These are phyloP conservation scores for Clonostachys sp. DNA, from an alignment of 2,329 filamentous ascomycete species.

Conservation along the genomic window DNA sequence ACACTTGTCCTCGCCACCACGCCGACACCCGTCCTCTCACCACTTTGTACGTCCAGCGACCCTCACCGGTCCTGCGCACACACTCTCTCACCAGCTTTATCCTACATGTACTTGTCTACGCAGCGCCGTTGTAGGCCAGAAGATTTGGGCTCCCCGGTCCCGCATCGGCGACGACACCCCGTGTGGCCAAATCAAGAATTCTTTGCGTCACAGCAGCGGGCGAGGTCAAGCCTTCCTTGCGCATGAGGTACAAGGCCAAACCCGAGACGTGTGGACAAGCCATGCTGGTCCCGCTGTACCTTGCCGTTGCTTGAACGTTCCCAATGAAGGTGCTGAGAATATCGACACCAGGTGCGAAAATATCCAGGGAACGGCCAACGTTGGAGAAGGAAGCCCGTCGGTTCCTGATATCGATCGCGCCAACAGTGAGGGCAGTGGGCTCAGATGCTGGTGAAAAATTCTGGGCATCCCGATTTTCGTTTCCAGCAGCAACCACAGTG, in stretches of 20 bases:
- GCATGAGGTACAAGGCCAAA: slow-evolving; percentile 36
- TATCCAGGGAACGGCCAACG: slow-evolving; percentile 40
- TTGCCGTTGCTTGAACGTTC: slow-evolving; percentile 33
- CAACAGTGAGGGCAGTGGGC: slow-evolving; percentile 46
- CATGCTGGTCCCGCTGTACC: slow-evolving; percentile 59
- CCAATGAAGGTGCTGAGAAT: slow-evolving; percentile 44
- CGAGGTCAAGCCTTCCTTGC: slow-evolving; percentile 30
- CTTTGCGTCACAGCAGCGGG: slow-evolving; percentile 25
- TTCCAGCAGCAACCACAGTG: slow-evolving; percentile 51
- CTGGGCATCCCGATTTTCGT: slow-evolving; percentile 29
- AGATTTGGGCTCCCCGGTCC: slow-evolving; percentile 37
- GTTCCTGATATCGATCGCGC: slow-evolving; percentile 35
- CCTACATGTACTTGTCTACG: slow-evolving; percentile 35
- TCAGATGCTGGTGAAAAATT: slow-evolving; percentile 42
- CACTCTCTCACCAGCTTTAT: slow-evolving; percentile 20
- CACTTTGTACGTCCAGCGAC: too few relatives aligned
- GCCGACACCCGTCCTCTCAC: too few relatives aligned
- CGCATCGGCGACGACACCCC: slow-evolving; percentile 30
- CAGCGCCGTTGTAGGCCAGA: slow-evolving; percentile 43
- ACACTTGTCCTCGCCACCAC: too few relatives aligned
- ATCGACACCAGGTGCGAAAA: slow-evolving; percentile 44
- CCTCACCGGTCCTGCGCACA: too few relatives aligned
- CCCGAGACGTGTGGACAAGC: slow-evolving; percentile 57
- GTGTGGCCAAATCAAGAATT: slow-evolving; percentile 33
- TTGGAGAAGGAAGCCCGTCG: slow-evolving; percentile 40